Conservation (phyloP, 2,329 filamentous ascomycete genomes). For the Ascosphaera acerosa region DNA sequence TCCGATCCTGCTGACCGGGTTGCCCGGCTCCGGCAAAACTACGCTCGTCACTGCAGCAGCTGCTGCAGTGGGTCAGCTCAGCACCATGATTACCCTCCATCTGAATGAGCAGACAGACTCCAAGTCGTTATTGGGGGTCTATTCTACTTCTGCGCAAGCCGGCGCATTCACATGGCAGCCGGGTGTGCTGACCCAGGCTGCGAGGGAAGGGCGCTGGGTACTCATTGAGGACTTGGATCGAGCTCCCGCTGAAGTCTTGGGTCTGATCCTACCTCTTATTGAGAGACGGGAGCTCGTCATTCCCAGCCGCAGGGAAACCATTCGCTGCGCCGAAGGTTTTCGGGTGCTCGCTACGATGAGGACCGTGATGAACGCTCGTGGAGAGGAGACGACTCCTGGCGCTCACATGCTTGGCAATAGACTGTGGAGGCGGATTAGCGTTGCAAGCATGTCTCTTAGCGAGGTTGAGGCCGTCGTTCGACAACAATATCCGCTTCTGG, state of each 20-base stretch:
- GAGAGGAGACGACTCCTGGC: conserved; percentile 44
- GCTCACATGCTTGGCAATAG: conserved; percentile 51
- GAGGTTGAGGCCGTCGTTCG: conserved; percentile 55
- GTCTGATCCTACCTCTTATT: conserved; percentile 73
- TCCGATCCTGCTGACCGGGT: conserved; percentile 58
- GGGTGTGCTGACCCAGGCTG: conserved; percentile 79
- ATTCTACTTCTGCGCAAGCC: conserved; percentile 66
- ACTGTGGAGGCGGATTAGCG: conserved; percentile 58
- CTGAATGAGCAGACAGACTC: conserved; percentile 96
- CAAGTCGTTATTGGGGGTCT: conserved; percentile 84
- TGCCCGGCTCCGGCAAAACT: conserved; percentile 78
- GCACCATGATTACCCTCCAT: conserved; percentile 75
- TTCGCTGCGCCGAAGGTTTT: conserved; percentile 64
- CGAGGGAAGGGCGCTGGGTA: conserved; percentile 86
- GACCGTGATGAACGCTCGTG: conserved; percentile 37
- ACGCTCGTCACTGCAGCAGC: conserved; percentile 63
- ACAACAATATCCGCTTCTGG: conserved; percentile 42
- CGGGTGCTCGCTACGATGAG: conserved; percentile 79
- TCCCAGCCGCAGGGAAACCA: conserved; percentile 62
- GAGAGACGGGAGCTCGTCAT: conserved; percentile 80
- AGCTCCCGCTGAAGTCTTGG: conserved; percentile 83
- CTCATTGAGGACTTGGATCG: conserved; percentile 91
- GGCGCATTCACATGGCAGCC: conserved; percentile 82
- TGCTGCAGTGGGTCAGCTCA: conserved; percentile 49
- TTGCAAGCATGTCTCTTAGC: conserved; percentile 35